A percentile compares a stretch with the other conserved stretches of the same genome.
Evolutionary conservation across 441 rosid species (phyloP).

Genomic region (Populus trichocarpa): DNA sequence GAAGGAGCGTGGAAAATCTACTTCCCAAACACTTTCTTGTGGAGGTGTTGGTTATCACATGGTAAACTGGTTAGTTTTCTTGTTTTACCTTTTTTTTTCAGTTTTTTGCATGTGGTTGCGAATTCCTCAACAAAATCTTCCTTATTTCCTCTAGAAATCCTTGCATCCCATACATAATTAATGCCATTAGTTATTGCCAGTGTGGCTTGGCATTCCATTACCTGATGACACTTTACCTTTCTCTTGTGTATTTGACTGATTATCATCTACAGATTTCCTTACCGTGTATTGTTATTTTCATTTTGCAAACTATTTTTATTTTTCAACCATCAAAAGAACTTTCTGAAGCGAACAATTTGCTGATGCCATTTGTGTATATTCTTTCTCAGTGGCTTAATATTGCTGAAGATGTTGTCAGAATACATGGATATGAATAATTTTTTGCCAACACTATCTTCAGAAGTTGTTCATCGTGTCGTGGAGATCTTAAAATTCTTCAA

Average conservation of each 20-base stretch:
- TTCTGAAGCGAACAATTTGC: conserved; percentile 9
- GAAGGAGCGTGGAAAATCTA: conserved; percentile 64
- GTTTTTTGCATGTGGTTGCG: not conserved
- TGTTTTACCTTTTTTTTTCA: conserved; percentile 21
- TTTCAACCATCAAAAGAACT: not conserved
- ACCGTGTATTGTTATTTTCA: not conserved
- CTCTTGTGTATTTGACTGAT: not conserved
- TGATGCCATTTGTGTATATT: conserved; percentile 24
- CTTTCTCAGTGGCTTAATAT: conserved; percentile 82
- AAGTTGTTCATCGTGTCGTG: conserved; percentile 92
- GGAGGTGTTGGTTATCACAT: conserved; percentile 94
- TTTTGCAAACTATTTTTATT: not conserved
- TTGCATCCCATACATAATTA: not conserved
- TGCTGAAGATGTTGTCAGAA: conserved; percentile 97
- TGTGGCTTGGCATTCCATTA: not conserved
- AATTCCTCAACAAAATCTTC: not conserved
- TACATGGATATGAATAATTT: conserved; percentile 89
- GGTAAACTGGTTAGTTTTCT: conserved; percentile 99
- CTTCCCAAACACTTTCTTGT: conserved; percentile 56
- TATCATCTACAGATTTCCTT: not conserved
- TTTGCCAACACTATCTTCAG: conserved; percentile 85
- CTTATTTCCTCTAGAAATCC: not conserved
- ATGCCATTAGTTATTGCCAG: not conserved
- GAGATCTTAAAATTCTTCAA: conserved; percentile 94
- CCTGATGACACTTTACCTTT: not conserved